phyloP scores from a whole-genome alignment of 257 asterid species.

The Capsicum rhomboideum region DNA sequence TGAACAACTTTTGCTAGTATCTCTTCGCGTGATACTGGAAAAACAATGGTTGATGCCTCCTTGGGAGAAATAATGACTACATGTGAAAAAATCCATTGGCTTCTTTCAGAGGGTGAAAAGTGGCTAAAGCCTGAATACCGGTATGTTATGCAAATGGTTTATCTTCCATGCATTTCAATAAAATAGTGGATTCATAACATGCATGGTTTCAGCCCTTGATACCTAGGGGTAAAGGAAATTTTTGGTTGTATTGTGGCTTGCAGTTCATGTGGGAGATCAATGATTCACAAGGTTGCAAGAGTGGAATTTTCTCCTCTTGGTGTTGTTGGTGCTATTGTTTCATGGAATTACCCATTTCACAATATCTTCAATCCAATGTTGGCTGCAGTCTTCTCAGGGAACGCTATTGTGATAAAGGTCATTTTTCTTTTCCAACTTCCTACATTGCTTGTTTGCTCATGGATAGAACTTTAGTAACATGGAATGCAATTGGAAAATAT shows the following conservation, averaged over 20 bases:
- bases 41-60: constrained; percentile 99
- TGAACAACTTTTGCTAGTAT: constrained; percentile 37
- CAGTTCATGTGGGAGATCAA: constrained; percentile 93
- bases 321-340: constrained; percentile 95
- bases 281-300: constrained; percentile 91
- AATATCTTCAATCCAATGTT: constrained; percentile 97
- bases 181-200: background rate
- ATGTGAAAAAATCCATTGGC: constrained; percentile 97
- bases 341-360: constrained; percentile 99
- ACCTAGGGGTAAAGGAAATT: constrained; percentile 2
- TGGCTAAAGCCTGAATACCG: constrained; percentile 96
- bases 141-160: constrained; percentile 20
- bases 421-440: background rate
- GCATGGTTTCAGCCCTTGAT: background rate
- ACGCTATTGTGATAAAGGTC: constrained; percentile 94
- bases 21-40: constrained; percentile 97
- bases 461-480: background rate
- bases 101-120: constrained; percentile 92
- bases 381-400: constrained; percentile 97
- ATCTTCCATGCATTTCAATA: background rate
- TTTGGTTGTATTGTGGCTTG: constrained; percentile 12
- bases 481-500: background rate
- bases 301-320: constrained; percentile 98
- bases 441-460: background rate
- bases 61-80: constrained; percentile 99